Conservation (phyloP, 441 rosid species). For the Eutrema salsugineum region DNA sequence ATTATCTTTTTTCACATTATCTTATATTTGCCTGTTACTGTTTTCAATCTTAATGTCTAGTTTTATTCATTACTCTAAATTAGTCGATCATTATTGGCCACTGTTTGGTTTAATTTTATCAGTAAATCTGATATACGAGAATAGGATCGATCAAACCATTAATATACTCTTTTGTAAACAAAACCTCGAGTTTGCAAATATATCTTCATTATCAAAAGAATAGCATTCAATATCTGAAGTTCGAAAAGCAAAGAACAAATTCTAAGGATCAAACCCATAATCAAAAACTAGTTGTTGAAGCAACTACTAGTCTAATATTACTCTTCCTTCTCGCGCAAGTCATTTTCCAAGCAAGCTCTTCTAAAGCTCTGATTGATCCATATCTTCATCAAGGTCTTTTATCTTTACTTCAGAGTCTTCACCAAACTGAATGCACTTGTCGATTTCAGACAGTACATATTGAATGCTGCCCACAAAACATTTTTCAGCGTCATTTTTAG, state of each 20-base stretch:
- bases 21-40: background rate
- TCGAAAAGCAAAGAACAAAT: no score
- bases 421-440: conserved; percentile 80
- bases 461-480: conserved; percentile 43
- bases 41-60: background rate
- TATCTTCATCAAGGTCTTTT: conserved; percentile 58
- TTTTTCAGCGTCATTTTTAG: background rate
- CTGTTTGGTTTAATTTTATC: no score
- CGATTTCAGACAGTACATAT: conserved; percentile 72
- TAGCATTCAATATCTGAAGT: no score
- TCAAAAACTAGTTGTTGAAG: no score
- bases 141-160: no score
- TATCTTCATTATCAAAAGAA: no score
- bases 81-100: background rate
- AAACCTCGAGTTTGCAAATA: background rate
- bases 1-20: background rate
- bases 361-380: background rate
- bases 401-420: conserved; percentile 91
- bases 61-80: background rate
- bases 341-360: background rate
- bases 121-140: no score
- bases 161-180: no score
- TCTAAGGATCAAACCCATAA: no score
- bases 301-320: no score
- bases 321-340: background rate